Evolutionary conservation across 208 protist species (phyloP), one percentile per base, ranked within the genome.

Genomic region (Trypanosoma conorhini): DNA sequence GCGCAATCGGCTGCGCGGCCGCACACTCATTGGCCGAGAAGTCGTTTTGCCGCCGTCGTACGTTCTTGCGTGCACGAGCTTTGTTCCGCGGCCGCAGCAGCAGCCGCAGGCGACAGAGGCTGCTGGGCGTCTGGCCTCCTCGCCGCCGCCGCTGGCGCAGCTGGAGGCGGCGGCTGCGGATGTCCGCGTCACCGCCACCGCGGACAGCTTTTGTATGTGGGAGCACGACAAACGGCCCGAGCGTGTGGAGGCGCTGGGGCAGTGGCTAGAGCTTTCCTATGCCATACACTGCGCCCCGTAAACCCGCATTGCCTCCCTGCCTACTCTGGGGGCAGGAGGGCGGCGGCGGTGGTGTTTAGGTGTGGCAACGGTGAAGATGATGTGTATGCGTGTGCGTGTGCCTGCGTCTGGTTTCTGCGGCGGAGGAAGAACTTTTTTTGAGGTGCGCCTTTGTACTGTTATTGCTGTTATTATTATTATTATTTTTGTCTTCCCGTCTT

Each of bases 161-260:
- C 19, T 70, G 15, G 72, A 70, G 17, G 55, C 70, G 51, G 46
- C 30, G 21, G 67, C 55, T 1, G 44, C 62, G 5, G 59, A 79
- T n/a, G 30, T 92, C 5, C 40, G 31, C 15, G 51, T 84, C 17
- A 13, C 67, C 19, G 64, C 70, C 26, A 65, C 60, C 3, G 66
- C 74, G 10, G 69, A 76, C 28, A 26, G 65, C 12, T 89, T 77
- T 54, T 56, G 72, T 40, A 33, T 85, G 22, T 93, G 88, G 85
- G 88, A 89, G 59, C 88, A 93, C 55, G 88, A 89, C 56, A 67
- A 71, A 48, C 35, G 59, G 50, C 81, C 85, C 15, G 60, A 78
- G 15, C 57, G 56, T 9, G 26, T 56, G 22, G 70, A 82, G 8
- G 40, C 79, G 17, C 26, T 89, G 28, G 22, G 17, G 21, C 84